These are phyloP conservation scores for Gossypium trilobum DNA, from an alignment of 441 rosid genomes.

Conservation along the genomic window DNA sequence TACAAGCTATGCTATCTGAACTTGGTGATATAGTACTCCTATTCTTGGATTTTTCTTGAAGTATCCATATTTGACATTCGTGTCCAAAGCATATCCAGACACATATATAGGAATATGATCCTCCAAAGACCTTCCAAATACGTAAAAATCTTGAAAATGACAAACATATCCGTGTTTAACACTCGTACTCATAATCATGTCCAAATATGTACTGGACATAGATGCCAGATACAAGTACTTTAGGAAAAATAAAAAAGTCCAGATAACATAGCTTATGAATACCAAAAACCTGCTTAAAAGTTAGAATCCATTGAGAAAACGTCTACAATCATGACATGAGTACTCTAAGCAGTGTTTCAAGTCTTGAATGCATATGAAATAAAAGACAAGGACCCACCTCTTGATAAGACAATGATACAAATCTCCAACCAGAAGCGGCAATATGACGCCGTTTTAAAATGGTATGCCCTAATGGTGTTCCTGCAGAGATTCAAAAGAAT, in stretches of 20 bases:
- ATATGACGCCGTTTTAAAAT: slow-evolving; percentile 70
- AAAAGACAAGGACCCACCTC: slow-evolving; percentile 38
- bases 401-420: slow-evolving; percentile 65
- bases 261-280: neutral
- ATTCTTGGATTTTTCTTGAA: neutral
- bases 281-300: neutral
- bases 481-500: slow-evolving; percentile 28
- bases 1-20: neutral
- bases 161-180: too few species aligned
- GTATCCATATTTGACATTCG: neutral
- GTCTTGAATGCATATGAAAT: neutral
- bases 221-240: neutral
- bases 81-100: too few species aligned
- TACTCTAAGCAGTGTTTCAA: neutral
- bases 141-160: too few species aligned
- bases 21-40: neutral
- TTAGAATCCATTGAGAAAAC: neutral
- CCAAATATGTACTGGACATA: neutral
- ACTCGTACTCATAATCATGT: too few species aligned
- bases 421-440: slow-evolving; percentile 81
- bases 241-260: neutral
- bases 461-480: slow-evolving; percentile 74
- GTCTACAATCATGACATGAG: neutral
- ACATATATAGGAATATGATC: too few species aligned
- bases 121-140: too few species aligned